Conservation (phyloP, 2,329 filamentous ascomycete genomes). For the Diplodia sapinea region DNA sequence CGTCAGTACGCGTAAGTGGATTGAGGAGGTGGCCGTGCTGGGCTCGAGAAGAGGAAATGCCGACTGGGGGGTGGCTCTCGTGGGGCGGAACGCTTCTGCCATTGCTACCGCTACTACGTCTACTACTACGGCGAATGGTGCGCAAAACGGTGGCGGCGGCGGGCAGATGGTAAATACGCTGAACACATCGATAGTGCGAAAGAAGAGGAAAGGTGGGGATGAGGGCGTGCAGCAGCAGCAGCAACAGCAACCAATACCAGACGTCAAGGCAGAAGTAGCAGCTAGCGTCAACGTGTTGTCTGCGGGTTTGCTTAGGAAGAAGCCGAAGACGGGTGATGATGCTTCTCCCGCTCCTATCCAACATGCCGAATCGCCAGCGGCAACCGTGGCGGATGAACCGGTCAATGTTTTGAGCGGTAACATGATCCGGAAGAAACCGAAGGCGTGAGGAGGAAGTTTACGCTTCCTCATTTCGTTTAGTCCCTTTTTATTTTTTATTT, state of each 20-base stretch:
- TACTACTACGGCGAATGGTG: neutral
- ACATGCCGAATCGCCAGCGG: neutral
- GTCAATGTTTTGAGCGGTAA: slow-evolving; percentile 33
- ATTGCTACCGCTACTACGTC: neutral
- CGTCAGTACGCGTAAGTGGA: slow-evolving; percentile 72
- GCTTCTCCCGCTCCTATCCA: neutral
- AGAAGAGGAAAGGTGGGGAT: slow-evolving; percentile 42
- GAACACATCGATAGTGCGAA: slow-evolving; percentile 42
- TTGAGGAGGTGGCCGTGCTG: slow-evolving; percentile 65
- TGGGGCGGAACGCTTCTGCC: neutral
- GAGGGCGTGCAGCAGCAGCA: slow-evolving; percentile 6
- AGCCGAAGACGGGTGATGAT: slow-evolving; percentile 22
- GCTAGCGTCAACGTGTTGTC: slow-evolving; percentile 21
- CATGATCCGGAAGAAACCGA: slow-evolving; percentile 44
- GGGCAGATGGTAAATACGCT: slow-evolving; percentile 19
- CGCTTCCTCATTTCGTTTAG: neutral
- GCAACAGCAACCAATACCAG: neutral
- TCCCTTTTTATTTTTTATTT: too few species aligned
- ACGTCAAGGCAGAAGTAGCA: neutral
- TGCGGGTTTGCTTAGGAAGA: slow-evolving; percentile 18
- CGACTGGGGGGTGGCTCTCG: slow-evolving; percentile 9
- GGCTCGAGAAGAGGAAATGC: neutral
- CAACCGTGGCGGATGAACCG: neutral
- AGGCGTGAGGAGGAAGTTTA: slow-evolving; percentile 27
- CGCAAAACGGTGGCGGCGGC: slow-evolving; percentile 2